Base-by-base conservation (phyloP, 768 basidiomycete genomes). In the Mycena haematopus region DNA sequence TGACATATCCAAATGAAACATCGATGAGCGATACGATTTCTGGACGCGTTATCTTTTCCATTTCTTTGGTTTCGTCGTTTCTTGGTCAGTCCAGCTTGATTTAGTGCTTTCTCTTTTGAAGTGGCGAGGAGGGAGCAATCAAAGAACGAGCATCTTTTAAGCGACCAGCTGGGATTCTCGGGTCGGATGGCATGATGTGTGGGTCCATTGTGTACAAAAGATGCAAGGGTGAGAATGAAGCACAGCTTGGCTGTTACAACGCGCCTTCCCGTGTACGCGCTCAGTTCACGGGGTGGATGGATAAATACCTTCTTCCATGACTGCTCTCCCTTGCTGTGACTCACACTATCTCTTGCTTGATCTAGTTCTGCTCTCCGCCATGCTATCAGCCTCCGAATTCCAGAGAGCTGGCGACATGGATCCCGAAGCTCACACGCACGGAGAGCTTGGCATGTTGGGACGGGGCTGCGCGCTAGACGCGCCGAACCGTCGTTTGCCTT, bases 221-320 rank as follows among this genome's bases (percentile, higher is more conserved):
- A 25, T 19, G n/a, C 52, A 45, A 45, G 31, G 4, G 13, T 19
- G 33, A 53, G 6, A 55, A 55, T 59, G 58, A 22, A 59, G 40
- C 59, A 60, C 45, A 27, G 52, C 51, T 42, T 33, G 9, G 45
- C 45, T 35, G 29, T 31, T 42, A 7, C n/a, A 31, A 19, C 19
- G 31, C 38, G 46, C 33, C 9, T 52, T 14, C 19, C 7, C 31
- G 50, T 36, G n/a, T 46, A 22, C 52, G 49, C 46, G 46, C 53
- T 44, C 60, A 44, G 31, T 38, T 45, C 54, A 44, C 2, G 27
- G 29, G 29, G 29, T 31, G 29, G n/a, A 17, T 7, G 8, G 29
- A 51, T 62, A 62, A 62, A 62, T 62, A 62, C 47, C 60, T 31
- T 14, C 19, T 17, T 53, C 52, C 17, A 35, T 62, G 54, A 51